Base-by-base conservation (phyloP, 2,329 filamentous ascomycete genomes). In the Epichloe coenophiala region DNA sequence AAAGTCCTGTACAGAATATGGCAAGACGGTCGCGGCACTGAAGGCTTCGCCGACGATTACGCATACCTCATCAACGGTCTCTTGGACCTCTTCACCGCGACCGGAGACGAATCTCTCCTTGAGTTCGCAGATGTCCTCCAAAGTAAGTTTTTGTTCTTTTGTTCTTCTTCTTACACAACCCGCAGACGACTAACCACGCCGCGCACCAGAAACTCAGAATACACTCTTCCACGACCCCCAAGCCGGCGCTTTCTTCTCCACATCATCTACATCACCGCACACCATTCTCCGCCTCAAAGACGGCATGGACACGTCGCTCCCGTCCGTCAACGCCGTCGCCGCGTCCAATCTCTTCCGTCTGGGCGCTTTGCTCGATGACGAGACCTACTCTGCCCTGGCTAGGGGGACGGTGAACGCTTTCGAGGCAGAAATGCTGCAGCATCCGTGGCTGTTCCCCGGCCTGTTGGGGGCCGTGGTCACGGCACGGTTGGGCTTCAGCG, bases 1-100 rank as follows among this genome's bases (percentile, higher is more conserved):
- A 77, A 78, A 45, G 76, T 77, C 3, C 69, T 97, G 15, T 86
- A 83, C 62, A 78, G 90, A 47, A 80, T 91, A 41, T 94, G 84
- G 67, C 80, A 81, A 33, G 78, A 83, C 54, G 75, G 79, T 56
- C 71, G 80, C 8, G 81, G 83, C 31, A 73, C 80, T 17, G 73
- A 75, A 39, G 90, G 80, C 0, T 95, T 97, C 65, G 88, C 91
- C 1, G 93, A 97, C 59, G 93, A 98, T 68, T 97, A 97, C 62
- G 88, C 90, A 3, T 95, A 91, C 65, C 65, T 97, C 40, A 86
- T 89, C 47, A 80, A 84, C 47, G 91, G 89, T 0, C 72, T 96
- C 1, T 71, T 97, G 51, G 84, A 90, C 57, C 76, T 97, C 31
- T 94, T 94, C 62, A 83, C 91, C 63, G 78, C 84, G 1, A 95